Evolutionary conservation across 192 early-diverging fungal genomes (phyloP), one percentile per base, ranked within the genome.

Genomic region (Gonapodya sp.): DNA sequence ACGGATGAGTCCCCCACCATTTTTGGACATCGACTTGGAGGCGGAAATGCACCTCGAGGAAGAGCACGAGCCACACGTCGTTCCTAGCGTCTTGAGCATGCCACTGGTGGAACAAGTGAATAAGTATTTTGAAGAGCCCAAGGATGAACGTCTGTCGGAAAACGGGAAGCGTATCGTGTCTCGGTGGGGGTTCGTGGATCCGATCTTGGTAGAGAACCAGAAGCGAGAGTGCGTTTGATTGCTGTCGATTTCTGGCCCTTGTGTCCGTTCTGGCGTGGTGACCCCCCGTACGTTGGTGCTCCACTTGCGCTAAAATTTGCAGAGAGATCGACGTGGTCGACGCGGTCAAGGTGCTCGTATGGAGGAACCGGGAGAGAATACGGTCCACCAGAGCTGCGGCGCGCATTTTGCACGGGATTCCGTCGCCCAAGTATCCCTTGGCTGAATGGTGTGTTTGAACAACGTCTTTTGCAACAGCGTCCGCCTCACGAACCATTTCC

Each of bases 151-250:
- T 18, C 14, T 18, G 14, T 2, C 8, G 8, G 8, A 77, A 2
- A 77, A 77, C 31, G 30, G 30, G 75, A 77, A 77, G 31, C 2
- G 34, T 16, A 64, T 64, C 46, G 75, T 77, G 8, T 77, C 75
- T 18, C 75, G 75, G 14, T 77, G 75, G 75, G 75, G 75, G 30
- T 77, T 77, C 31, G 75, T 77, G 2, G 75, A 77, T 31, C 75
- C 75, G 34, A 2, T 77, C 18, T 34, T 77, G 31, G 31, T 77
- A 2, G 75, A 77, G 8, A 77, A 34, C 30, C 75, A 77, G 31
- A 77, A 77, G 31, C 8, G 2, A 33, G 31, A 16, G 75, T 77
- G 31, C 16, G 75, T 14, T 32, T 77, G 2, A 33, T 33, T 18
- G 18, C 34, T 2, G 75, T 18, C 64, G 30, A 18, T 14, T 77